These are phyloP conservation scores for Agrocybe pediades DNA, from an alignment of 768 basidiomycete species.

Conservation along the genomic window DNA sequence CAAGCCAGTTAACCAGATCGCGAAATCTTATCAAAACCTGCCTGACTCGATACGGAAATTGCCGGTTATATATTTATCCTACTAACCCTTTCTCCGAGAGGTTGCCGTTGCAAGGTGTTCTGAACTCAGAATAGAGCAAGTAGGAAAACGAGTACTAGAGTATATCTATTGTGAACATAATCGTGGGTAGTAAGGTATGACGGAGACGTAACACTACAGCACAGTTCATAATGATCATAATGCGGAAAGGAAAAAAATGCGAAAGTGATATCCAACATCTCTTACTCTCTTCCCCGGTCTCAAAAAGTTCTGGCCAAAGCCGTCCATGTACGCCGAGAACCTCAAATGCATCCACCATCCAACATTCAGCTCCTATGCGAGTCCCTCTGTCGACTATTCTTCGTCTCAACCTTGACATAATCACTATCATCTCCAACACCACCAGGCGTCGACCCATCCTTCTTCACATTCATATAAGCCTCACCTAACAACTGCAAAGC, in stretches of 20 bases:
- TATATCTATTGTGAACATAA: background rate
- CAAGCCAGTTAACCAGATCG: background rate
- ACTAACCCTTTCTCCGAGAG: too few relatives aligned
- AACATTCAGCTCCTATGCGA: constrained; percentile 1
- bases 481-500: constrained; percentile 86
- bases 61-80: constrained; percentile 1
- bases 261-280: too few relatives aligned
- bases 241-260: too few relatives aligned
- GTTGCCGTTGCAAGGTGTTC: too few relatives aligned
- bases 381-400: constrained; percentile 52
- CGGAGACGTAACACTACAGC: background rate
- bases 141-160: too few relatives aligned
- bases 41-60: constrained; percentile 4
- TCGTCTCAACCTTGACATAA: constrained; percentile 83
- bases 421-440: constrained; percentile 61
- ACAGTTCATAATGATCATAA: too few relatives aligned
- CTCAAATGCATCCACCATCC: too few relatives aligned
- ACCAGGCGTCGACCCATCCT: constrained; percentile 49
- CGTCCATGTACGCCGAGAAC: too few relatives aligned
- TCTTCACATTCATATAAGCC: constrained; percentile 70
- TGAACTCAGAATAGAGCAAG: too few relatives aligned
- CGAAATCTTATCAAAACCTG: constrained; percentile 5
- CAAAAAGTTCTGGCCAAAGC: too few relatives aligned
- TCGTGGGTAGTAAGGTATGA: background rate
- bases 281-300: too few relatives aligned